These are phyloP conservation scores for Dothideomycetes sp. DNA, from an alignment of 2,329 filamentous ascomycete species.

Conservation along the genomic window DNA sequence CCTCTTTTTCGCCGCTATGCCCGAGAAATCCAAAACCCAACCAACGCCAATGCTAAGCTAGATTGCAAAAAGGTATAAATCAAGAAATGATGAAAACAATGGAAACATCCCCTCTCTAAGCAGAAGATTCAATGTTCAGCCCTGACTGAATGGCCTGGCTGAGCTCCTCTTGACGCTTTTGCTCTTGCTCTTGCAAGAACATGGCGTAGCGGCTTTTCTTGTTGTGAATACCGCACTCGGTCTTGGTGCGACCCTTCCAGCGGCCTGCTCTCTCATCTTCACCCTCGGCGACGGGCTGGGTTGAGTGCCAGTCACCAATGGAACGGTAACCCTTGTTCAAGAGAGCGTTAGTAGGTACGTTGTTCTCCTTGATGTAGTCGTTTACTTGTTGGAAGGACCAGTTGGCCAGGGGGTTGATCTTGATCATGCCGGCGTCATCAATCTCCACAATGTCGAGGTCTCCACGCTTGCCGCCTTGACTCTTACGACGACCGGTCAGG, in stretches of 20 bases:
- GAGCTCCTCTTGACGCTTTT: slow-evolving; percentile 53
- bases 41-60: slow-evolving; percentile 37
- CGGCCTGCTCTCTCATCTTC: slow-evolving; percentile 94
- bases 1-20: slow-evolving; percentile 8
- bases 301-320: slow-evolving; percentile 96
- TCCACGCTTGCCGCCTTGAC: slow-evolving; percentile 86
- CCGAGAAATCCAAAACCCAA: slow-evolving; percentile 19
- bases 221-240: slow-evolving; percentile 98
- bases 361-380: slow-evolving; percentile 72
- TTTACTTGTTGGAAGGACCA: slow-evolving; percentile 90
- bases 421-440: slow-evolving; percentile 83
- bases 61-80: slow-evolving; percentile 20
- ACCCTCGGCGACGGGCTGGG: slow-evolving; percentile 73
- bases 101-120: slow-evolving; percentile 15
- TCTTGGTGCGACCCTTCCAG: slow-evolving; percentile 95
- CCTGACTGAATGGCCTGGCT: slow-evolving; percentile 27
- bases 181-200: slow-evolving; percentile 66
- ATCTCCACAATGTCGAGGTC: slow-evolving; percentile 86
- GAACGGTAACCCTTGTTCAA: slow-evolving; percentile 96
- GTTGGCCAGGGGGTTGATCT: slow-evolving; percentile 94
- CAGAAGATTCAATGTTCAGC: slow-evolving; percentile 24
- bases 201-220: slow-evolving; percentile 88
- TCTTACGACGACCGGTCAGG: slow-evolving; percentile 81
- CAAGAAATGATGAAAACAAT: background rate
- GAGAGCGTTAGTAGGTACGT: slow-evolving; percentile 88